Conservation (phyloP, 495 filamentous ascomycete species). For the Aspergillus nanangensis region DNA sequence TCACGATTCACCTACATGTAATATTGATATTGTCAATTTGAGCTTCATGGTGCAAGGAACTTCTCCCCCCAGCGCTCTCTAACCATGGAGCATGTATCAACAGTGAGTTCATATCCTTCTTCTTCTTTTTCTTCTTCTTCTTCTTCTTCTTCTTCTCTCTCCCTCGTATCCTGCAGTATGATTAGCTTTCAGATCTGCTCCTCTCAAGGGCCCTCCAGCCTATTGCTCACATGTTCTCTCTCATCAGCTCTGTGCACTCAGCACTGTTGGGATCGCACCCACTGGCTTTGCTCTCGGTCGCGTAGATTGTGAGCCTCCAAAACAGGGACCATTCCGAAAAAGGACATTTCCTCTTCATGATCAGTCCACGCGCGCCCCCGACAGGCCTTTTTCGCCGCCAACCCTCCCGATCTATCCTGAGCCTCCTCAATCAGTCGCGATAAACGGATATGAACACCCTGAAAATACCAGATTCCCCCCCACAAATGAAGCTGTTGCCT, state of each 20-base stretch:
- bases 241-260: conserved; percentile 62
- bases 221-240: conserved; percentile 3
- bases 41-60: conserved; percentile 36
- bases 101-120: conserved; percentile 28
- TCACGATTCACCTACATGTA: conserved; percentile 25
- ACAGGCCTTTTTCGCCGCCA: conserved; percentile 14
- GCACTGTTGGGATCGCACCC: conserved; percentile 64
- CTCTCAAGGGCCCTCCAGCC: not conserved
- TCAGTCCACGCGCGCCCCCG: conserved; percentile 13
- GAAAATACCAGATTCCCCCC: conserved; percentile 5
- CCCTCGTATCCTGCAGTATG: not conserved
- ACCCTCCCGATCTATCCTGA: conserved; percentile 22
- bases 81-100: conserved; percentile 48
- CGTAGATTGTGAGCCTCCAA: conserved; percentile 36
- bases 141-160: not conserved
- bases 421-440: conserved; percentile 19
- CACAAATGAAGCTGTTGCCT: conserved; percentile 6
- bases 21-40: conserved; percentile 32
- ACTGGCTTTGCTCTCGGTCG: conserved; percentile 62
- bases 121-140: not conserved
- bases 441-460: conserved; percentile 8
- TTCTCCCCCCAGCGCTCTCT: conserved; percentile 27
- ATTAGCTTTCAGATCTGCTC: not conserved
- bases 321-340: conserved; percentile 22
- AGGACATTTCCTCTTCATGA: conserved; percentile 23